Percentiles rank a stretch among this genome's conserved stretches.
These are phyloP conservation scores for Aspergillus udagawae DNA, from an alignment of 2,329 filamentous ascomycete genomes.

Conservation along the genomic window DNA sequence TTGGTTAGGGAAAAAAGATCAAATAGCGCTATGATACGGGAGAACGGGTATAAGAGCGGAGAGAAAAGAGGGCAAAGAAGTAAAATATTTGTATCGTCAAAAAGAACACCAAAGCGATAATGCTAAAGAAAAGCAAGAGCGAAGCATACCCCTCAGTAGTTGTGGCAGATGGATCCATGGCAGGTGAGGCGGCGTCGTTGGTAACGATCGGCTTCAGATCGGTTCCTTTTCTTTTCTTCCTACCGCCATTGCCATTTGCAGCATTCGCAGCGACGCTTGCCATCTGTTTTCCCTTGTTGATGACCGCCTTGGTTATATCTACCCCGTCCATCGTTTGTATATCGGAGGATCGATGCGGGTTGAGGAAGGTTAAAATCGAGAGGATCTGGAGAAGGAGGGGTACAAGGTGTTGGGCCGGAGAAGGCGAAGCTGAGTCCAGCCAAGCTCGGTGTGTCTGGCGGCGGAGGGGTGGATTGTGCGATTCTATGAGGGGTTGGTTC, in stretches of 20 bases:
- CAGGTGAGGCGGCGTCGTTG: conserved; percentile 50
- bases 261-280: conserved; percentile 45
- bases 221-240: conserved; percentile 63
- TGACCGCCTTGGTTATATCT: conserved; percentile 61
- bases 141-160: conserved; percentile 41
- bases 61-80: conserved; percentile 2
- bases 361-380: not conserved
- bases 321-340: conserved; percentile 56
- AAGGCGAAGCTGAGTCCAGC: not conserved
- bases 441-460: not conserved
- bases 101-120: not conserved
- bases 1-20: conserved; percentile 6
- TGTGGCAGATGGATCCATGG: conserved; percentile 39
- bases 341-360: conserved; percentile 12
- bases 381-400: not conserved
- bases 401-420: not conserved
- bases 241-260: conserved; percentile 55
- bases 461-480: not conserved
- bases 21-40: conserved; percentile 2
- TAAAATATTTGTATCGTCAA: conserved; percentile 1
- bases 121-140: conserved; percentile 2
- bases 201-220: conserved; percentile 65
- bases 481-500: not conserved
- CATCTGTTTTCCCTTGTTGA: conserved; percentile 64
- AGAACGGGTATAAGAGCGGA: conserved; percentile 1